Evolutionary conservation across 306 rosid species (phyloP).

Genomic region (Gastrolobium villosum): DNA sequence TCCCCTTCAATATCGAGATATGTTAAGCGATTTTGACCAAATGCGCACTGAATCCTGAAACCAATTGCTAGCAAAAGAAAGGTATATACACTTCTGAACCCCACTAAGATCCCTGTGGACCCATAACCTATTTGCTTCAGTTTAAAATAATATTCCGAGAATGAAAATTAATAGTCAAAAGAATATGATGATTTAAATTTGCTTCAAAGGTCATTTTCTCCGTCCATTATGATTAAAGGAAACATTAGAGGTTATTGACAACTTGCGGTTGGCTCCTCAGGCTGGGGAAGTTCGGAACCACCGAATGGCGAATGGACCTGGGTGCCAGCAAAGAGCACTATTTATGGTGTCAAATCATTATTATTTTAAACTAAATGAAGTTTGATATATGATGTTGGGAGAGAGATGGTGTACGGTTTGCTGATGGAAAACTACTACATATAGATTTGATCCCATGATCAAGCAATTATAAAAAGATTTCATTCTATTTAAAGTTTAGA

Average conservation of each 20-base stretch:
- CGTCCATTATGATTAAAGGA: slow-evolving; percentile 4
- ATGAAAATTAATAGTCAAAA: slow-evolving; percentile 32
- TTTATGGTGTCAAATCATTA: slow-evolving; percentile 26
- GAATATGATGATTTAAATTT: slow-evolving; percentile 26
- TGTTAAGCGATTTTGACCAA: slow-evolving; percentile 48
- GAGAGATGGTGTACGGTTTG: neutral
- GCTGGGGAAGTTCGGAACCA: slow-evolving; percentile 60
- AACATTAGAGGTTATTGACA: slow-evolving; percentile 17
- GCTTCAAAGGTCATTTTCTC: neutral
- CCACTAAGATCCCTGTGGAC: slow-evolving; percentile 59
- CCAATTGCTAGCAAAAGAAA: slow-evolving; percentile 55
- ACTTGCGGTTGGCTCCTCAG: slow-evolving; percentile 66
- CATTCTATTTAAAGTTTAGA: too few species aligned
- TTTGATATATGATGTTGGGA: neutral
- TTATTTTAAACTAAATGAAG: too few species aligned
- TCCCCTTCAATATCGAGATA: slow-evolving; percentile 15
- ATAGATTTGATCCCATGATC: neutral
- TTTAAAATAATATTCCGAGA: neutral
- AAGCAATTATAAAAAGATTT: too few species aligned
- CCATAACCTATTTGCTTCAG: slow-evolving; percentile 37
- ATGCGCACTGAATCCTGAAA: slow-evolving; percentile 54
- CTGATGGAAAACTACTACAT: neutral
- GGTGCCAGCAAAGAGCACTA: slow-evolving; percentile 38
- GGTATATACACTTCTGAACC: slow-evolving; percentile 57
- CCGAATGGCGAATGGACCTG: slow-evolving; percentile 34